These are phyloP conservation scores for Kwoniella europaea DNA, from an alignment of 768 basidiomycete genomes.

Conservation along the genomic window DNA sequence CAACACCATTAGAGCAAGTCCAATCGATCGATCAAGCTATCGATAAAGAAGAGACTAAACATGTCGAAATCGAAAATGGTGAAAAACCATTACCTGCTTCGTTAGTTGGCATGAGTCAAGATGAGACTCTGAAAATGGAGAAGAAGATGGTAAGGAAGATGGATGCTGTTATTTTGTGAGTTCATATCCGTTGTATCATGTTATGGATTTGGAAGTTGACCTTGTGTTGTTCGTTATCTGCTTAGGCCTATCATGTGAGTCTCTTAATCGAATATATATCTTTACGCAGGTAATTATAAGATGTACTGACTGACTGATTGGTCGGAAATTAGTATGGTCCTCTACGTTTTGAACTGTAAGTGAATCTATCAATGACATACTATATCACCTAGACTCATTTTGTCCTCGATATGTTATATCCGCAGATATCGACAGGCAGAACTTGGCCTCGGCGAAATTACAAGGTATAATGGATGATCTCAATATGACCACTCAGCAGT, in stretches of 20 bases:
- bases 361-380: background rate
- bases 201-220: background rate
- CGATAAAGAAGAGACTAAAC: conserved; percentile 5
- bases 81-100: conserved; percentile 33
- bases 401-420: background rate
- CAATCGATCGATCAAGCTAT: conserved; percentile 1
- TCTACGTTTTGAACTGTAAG: conserved; percentile 47
- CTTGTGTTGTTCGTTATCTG: background rate
- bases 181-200: background rate
- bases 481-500: conserved; percentile 43
- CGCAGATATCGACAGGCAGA: conserved; percentile 46
- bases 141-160: conserved; percentile 46
- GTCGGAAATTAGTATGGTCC: conserved; percentile 6
- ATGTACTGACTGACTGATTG: conserved; percentile 1
- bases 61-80: conserved; percentile 7
- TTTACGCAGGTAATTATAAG: background rate
- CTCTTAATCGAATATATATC: no score
- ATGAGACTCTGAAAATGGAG: conserved; percentile 33
- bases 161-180: conserved; percentile 44
- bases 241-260: conserved; percentile 20
- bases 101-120: conserved; percentile 26
- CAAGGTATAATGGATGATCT: conserved; percentile 51
- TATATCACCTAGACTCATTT: background rate
- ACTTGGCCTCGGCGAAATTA: conserved; percentile 50
- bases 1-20: background rate